Conservation (phyloP, 495 filamentous ascomycete species). For the Friedmanniomyces simplex region DNA sequence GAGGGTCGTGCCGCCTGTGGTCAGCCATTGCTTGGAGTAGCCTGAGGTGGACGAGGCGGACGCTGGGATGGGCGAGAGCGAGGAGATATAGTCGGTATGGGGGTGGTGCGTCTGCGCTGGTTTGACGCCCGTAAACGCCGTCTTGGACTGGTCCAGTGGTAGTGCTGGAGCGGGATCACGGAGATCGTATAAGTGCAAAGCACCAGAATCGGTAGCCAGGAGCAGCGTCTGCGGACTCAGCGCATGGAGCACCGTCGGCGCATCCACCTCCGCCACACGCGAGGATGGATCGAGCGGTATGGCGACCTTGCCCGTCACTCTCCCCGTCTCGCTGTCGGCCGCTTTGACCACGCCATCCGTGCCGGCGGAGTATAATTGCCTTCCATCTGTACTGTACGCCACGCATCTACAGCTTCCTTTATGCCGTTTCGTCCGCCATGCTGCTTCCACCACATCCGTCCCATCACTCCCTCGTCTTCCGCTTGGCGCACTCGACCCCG, state of each 20-base stretch:
- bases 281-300: slow-evolving; percentile 35
- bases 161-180: slow-evolving; percentile 47
- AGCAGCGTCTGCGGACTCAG: slow-evolving; percentile 82
- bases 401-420: slow-evolving; percentile 83
- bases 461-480: slow-evolving; percentile 43
- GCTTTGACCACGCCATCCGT: slow-evolving; percentile 85
- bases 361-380: slow-evolving; percentile 73
- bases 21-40: slow-evolving; percentile 84
- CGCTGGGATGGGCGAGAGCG: slow-evolving; percentile 72
- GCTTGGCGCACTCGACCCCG: slow-evolving; percentile 1
- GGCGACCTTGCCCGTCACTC: slow-evolving; percentile 67
- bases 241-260: slow-evolving; percentile 64
- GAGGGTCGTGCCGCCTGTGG: slow-evolving; percentile 79
- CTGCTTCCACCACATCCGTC: slow-evolving; percentile 64
- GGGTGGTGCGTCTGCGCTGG: slow-evolving; percentile 71
- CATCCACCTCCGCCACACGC: slow-evolving; percentile 39
- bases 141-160: slow-evolving; percentile 1
- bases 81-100: slow-evolving; percentile 88
- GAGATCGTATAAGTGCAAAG: slow-evolving; percentile 82
- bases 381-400: slow-evolving; percentile 65
- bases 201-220: slow-evolving; percentile 79
- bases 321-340: slow-evolving; percentile 66
- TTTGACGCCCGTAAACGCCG: slow-evolving; percentile 36
- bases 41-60: slow-evolving; percentile 68
- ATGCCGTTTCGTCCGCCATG: slow-evolving; percentile 80